These are phyloP conservation scores for Agrocybe pediades DNA, from an alignment of 768 basidiomycete genomes.

Conservation along the genomic window DNA sequence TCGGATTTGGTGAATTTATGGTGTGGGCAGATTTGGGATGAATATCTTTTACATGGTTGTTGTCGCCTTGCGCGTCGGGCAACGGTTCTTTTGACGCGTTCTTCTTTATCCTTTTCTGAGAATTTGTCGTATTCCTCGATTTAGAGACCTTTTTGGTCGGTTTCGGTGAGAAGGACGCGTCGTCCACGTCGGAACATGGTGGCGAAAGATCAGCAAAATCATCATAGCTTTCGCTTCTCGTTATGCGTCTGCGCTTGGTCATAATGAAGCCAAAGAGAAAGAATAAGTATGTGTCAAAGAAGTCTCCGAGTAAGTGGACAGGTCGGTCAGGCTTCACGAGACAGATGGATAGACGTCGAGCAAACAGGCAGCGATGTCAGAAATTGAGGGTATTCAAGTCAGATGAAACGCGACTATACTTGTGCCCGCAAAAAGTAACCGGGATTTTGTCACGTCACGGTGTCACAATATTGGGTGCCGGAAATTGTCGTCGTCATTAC, in stretches of 20 bases:
- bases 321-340: no score
- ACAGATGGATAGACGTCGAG: no score
- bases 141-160: neutral
- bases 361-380: no score
- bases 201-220: constrained; percentile 10
- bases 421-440: no score
- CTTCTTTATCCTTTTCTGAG: constrained; percentile 8
- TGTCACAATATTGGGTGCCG: no score
- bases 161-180: constrained; percentile 19
- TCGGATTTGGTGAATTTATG: constrained; percentile 38
- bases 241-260: constrained; percentile 25
- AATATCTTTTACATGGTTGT: constrained; percentile 13
- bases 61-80: constrained; percentile 9
- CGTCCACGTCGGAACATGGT: constrained; percentile 18
- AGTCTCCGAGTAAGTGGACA: no score
- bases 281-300: neutral
- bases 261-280: constrained; percentile 7
- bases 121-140: constrained; percentile 2
- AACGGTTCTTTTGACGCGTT: constrained; percentile 10
- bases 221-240: constrained; percentile 16
- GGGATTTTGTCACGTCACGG: no score
- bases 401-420: no score
- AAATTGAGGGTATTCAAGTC: no score
- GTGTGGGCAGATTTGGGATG: constrained; percentile 54
- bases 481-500: no score